Base-by-base conservation (phyloP, 2,329 filamentous ascomycete species). In the Aspergillus intermedius region DNA sequence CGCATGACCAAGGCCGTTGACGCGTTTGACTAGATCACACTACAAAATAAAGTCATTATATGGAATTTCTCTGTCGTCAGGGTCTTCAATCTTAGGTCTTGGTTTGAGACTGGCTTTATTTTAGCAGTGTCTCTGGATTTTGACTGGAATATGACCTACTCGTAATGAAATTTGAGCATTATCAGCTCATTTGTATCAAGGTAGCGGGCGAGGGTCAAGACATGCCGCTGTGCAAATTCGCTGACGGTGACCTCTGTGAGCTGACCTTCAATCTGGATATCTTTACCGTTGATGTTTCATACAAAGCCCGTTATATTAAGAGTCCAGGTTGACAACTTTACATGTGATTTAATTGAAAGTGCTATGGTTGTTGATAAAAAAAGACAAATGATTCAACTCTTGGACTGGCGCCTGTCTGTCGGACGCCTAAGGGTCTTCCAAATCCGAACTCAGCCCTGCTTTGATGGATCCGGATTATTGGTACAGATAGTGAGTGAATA, bases 131-230 rank as follows among this genome's bases (percentile, higher is more conserved):
- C 35, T 4, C 15, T 15, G 15, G 5, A n/a, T 15, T 5, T 15
- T 13, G n/a, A 15, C 15, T 9, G n/a, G 6, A 6, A n/a, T n/a
- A 19, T 32, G 12, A 35, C 45, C 5, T 32, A 47, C 37, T 42
- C 45, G 15, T 47, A 43, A 12, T 37, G 23, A 22, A 47, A 22
- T 15, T 47, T 43, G 15, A 47, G 23, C 46, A 47, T 37, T 5
- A 47, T n/a, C 6, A 4, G 19, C 12, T 47, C 4, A 9, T 44
- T 25, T n/a, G 10, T 15, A 7, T 43, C 19, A 6, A n/a, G 4
- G 21, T 44, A 34, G 13, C 40, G 28, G 4, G 19, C 46, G 4
- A 34, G 25, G 3, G 39, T 42, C 17, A 47, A 13, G 10, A 47
- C 46, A 30, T 47, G 46, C 3, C 13, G 19, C 28, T 48, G 39